Evolutionary conservation across 441 rosid species (phyloP).

Genomic region (Bruguiera hainesii): DNA sequence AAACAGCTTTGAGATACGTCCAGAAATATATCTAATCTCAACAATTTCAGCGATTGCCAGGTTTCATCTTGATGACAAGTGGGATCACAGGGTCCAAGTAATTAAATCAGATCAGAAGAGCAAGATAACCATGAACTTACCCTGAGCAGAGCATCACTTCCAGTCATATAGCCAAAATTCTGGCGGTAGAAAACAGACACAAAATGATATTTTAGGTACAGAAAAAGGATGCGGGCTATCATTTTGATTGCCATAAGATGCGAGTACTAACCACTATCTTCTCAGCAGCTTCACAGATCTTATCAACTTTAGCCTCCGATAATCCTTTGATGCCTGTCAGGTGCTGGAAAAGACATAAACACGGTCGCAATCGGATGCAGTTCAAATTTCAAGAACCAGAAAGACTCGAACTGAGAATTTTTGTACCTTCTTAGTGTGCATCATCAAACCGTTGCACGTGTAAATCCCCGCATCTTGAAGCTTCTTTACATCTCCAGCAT

Average conservation of each 20-base stretch:
- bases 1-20: conserved; percentile 1
- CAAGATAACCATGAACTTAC: conserved; percentile 38
- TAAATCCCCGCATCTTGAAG: conserved; percentile 95
- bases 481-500: conserved; percentile 91
- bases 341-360: conserved; percentile 38
- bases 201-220: neutral
- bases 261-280: conserved; percentile 70
- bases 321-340: conserved; percentile 96
- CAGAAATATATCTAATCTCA: neutral
- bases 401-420: conserved; percentile 4
- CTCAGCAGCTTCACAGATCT: conserved; percentile 97
- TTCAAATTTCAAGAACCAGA: conserved; percentile 3
- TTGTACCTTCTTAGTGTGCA: conserved; percentile 84
- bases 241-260: neutral
- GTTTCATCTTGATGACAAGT: neutral
- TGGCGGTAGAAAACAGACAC: conserved; percentile 21
- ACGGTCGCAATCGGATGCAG: neutral
- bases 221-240: conserved; percentile 2
- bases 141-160: conserved; percentile 83
- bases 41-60: neutral
- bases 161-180: conserved; percentile 78
- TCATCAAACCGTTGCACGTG: conserved; percentile 96
- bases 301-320: conserved; percentile 94
- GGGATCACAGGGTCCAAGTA: neutral
- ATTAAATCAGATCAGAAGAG: neutral